A percentile compares a stretch with the other conserved stretches of the same genome.
phyloP scores from a whole-genome alignment of 495 filamentous ascomycete species.

The Neurospora sp. region DNA sequence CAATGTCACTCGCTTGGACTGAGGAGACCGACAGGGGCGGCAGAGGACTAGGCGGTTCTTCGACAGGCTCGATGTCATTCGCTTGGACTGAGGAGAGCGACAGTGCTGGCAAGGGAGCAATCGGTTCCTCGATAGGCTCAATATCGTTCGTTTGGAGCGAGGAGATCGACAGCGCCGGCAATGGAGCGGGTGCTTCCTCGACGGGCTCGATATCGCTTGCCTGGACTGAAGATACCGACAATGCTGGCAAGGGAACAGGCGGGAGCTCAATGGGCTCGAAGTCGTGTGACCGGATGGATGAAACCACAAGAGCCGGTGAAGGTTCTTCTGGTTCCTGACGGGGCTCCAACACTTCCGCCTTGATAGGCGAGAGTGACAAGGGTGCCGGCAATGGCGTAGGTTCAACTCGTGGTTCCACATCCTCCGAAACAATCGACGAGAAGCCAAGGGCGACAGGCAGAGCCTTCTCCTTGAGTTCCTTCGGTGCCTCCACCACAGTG shows the following conservation, averaged over 20 bases:
- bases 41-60: neutral
- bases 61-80: slow-evolving; percentile 10
- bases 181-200: neutral
- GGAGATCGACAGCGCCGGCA: slow-evolving; percentile 1
- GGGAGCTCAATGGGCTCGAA: slow-evolving; percentile 19
- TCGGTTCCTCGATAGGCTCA: slow-evolving; percentile 8
- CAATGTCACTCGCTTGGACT: neutral
- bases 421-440: slow-evolving; percentile 14
- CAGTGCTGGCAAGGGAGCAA: slow-evolving; percentile 6
- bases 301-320: slow-evolving; percentile 18
- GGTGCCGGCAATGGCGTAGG: slow-evolving; percentile 6
- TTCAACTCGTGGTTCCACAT: slow-evolving; percentile 12
- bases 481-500: slow-evolving; percentile 1
- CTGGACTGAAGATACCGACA: slow-evolving; percentile 22
- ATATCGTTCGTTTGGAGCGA: neutral
- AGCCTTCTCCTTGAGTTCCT: neutral
- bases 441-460: slow-evolving; percentile 6
- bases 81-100: slow-evolving; percentile 8
- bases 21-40: slow-evolving; percentile 3
- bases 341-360: slow-evolving; percentile 18
- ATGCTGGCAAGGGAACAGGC: slow-evolving; percentile 2
- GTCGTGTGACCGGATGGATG: slow-evolving; percentile 19
- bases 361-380: slow-evolving; percentile 20
- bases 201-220: slow-evolving; percentile 25
- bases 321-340: slow-evolving; percentile 10